Conservation (phyloP, 768 basidiomycete genomes). For the Rhodotorula taiwanensis region DNA sequence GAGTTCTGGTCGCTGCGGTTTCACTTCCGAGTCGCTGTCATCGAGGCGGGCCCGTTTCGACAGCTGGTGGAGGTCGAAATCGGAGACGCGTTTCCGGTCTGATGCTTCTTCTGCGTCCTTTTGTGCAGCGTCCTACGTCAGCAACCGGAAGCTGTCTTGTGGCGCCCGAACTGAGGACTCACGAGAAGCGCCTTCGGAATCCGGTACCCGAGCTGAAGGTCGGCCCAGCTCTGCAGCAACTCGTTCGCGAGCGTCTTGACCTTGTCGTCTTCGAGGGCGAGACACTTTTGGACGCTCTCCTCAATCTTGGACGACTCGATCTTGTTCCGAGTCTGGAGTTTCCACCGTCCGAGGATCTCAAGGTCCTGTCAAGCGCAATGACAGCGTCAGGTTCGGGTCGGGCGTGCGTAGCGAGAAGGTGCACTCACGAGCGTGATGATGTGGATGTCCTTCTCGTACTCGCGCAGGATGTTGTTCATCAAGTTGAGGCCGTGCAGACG, state of each 20-base stretch:
- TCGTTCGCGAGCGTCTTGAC: constrained; percentile 55
- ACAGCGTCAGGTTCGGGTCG: constrained; percentile 48
- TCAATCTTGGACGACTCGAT: constrained; percentile 75
- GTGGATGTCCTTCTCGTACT: constrained; percentile 63
- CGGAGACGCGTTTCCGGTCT: constrained; percentile 24
- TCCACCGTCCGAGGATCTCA: constrained; percentile 55
- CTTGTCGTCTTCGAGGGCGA: constrained; percentile 20
- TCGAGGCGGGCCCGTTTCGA: constrained; percentile 27
- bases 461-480: constrained; percentile 80
- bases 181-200: constrained; percentile 59
- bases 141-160: background rate
- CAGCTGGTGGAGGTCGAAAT: constrained; percentile 23
- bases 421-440: constrained; percentile 60
- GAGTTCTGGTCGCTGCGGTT: constrained; percentile 5
- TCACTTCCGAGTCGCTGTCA: background rate
- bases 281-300: constrained; percentile 12
- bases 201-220: constrained; percentile 67
- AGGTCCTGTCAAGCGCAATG: constrained; percentile 43
- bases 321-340: constrained; percentile 77
- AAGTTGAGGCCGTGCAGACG: constrained; percentile 85
- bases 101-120: constrained; percentile 19
- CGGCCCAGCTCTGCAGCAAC: constrained; percentile 73
- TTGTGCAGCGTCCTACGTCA: accelerated
- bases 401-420: background rate
- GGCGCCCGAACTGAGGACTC: background rate